Base-by-base conservation (phyloP, 1,284 basidiomycete genomes). In the Bjerkandera adusta region DNA sequence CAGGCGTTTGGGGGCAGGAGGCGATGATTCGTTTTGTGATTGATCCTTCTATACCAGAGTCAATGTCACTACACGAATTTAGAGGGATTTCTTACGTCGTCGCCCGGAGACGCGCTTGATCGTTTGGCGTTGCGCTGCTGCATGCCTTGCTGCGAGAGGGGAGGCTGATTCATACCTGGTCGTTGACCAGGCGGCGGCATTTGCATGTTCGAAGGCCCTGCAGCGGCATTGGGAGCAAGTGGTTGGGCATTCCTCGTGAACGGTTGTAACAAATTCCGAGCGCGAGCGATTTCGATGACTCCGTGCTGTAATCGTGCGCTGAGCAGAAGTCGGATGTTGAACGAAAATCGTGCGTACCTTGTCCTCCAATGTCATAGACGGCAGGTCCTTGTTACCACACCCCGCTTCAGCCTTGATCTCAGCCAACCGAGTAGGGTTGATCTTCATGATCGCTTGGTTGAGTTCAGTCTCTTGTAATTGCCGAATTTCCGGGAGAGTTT, bases 71-170 rank as follows among this genome's bases (percentile, higher is more conserved):
- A 52, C 33, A 36, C 18, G 30, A 34, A 45, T 34, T 15, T 47
- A 39, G 13, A 15, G 26, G 29, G 24, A 42, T 32, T 52, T 57
- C 56, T 55, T 57, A 86, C 84, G 60, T 85, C 85, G 60, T 85
- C 83, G 38, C 75, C 78, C 4, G 85, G 84, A 2, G 84, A 84
- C 11, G 80, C 81, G 55, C 83, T 85, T 53, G 68, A 82, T 39
- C 85, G 75, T 59, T 88, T 87, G 27, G 66, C 63, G 5, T 68
- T 63, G 34, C 72, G 71, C 37, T 66, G 65, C 15, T 40, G 27
- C 15, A 48, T 53, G 21, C 52, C 60, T 48, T 64, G 66, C 33
- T 49, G 57, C 2, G 53, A 16, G 2, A 52, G 53, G n/a, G 56
- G 62, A 54, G 64, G 59, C 47, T 54, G 53, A 13, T 27, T 37